A percentile compares a stretch with the other conserved stretches of the same genome.
phyloP scores from a whole-genome alignment of 768 basidiomycete genomes.

The Inosperma sp. region DNA sequence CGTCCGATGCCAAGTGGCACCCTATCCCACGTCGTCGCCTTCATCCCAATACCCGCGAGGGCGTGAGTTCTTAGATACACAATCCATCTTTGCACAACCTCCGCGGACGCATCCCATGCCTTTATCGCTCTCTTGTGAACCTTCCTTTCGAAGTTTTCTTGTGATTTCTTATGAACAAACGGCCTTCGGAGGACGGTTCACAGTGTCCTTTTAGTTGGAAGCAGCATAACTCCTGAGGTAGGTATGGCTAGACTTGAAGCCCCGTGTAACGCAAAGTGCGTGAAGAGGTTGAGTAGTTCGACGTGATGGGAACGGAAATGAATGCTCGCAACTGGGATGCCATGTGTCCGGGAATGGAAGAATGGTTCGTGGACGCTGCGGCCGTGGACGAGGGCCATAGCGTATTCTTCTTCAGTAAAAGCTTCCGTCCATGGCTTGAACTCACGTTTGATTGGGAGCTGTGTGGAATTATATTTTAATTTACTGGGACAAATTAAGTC shows the following conservation, averaged over 20 bases:
- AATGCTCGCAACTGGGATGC: conserved; percentile 73
- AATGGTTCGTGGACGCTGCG: conserved; percentile 52
- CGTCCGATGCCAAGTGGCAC: conserved; percentile 47
- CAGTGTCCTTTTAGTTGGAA: conserved; percentile 72
- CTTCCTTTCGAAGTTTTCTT: conserved; percentile 90
- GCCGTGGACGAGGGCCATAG: conserved; percentile 58
- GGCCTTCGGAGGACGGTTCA: conserved; percentile 86
- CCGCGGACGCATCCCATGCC: conserved; percentile 82
- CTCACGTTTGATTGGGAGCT: conserved; percentile 17
- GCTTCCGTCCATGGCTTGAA: conserved; percentile 16
- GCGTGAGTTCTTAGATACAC: conserved; percentile 71
- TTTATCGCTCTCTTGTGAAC: conserved; percentile 85
- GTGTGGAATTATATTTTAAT: conserved; percentile 21
- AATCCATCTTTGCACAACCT: conserved; percentile 76
- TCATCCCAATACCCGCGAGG: conserved; percentile 84
- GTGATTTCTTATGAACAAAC: conserved; percentile 89
- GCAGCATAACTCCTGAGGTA: conserved; percentile 52
- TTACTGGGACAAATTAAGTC: no score
- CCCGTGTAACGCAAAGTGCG: conserved; percentile 79
- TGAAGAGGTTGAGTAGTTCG: conserved; percentile 67
- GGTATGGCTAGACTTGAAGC: conserved; percentile 85
- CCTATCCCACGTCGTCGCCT: conserved; percentile 73
- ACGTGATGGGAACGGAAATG: conserved; percentile 78
- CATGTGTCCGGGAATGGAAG: conserved; percentile 57
- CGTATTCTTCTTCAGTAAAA: conserved; percentile 42